Percentiles rank a stretch among this genome's conserved stretches.
Evolutionary conservation across 148 eudicot species (phyloP).

Genomic region (Rhododendron ferrugineum): DNA sequence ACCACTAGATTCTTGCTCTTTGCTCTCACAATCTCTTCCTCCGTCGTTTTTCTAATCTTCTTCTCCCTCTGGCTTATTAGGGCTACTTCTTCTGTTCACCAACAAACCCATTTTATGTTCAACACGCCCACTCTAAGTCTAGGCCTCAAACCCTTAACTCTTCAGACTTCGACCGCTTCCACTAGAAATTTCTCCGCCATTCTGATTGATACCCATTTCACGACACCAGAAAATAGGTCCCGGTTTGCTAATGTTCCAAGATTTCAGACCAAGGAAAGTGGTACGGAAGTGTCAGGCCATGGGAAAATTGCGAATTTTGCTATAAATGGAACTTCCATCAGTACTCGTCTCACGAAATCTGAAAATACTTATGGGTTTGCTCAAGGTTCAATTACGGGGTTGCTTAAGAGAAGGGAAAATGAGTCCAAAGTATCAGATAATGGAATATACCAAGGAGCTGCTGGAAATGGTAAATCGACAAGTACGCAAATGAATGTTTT

Average conservation of each 20-base stretch:
- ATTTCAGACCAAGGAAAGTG: constrained; percentile 4
- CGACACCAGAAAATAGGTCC: constrained; percentile 19
- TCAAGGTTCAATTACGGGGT: constrained; percentile 8
- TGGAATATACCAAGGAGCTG: constrained; percentile 5
- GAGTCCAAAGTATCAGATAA: not conserved
- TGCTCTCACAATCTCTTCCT: constrained; percentile 48
- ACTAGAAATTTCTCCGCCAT: constrained; percentile 26
- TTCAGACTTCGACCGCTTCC: constrained; percentile 25
- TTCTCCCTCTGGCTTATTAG: constrained; percentile 46
- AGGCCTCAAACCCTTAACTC: constrained; percentile 20
- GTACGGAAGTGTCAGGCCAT: constrained; percentile 7
- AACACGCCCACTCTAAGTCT: constrained; percentile 29
- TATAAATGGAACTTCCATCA: constrained; percentile 3
- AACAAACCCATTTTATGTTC: constrained; percentile 34
- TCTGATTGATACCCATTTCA: constrained; percentile 29
- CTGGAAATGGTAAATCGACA: constrained; percentile 6
- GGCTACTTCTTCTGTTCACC: constrained; percentile 28
- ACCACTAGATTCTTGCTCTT: constrained; percentile 44
- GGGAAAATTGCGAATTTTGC: not conserved
- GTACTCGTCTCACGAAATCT: constrained; percentile 21
- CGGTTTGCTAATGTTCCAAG: constrained; percentile 15
- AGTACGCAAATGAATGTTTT: not conserved
- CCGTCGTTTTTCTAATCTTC: constrained; percentile 36
- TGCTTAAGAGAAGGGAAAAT: constrained; percentile 8
- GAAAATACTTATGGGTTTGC: constrained; percentile 26